A percentile compares a stretch with the other conserved stretches of the same genome.
Evolutionary conservation across 2,329 filamentous ascomycete genomes (phyloP).

Genomic region (Rasamsonia emersonii): DNA sequence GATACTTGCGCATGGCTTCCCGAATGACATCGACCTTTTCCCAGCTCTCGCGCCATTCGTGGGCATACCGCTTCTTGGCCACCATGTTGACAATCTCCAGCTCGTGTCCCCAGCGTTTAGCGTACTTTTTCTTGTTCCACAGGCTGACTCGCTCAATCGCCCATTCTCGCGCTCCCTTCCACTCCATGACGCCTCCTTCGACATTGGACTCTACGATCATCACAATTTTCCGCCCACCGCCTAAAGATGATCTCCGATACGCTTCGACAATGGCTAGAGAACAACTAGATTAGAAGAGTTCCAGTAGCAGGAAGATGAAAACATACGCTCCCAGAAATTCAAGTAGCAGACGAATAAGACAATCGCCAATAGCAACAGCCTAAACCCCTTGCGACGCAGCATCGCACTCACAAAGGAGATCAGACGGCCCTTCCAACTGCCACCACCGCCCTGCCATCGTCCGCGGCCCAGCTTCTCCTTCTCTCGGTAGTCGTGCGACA

Average conservation of each 20-base stretch:
- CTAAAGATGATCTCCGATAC: slow-evolving; percentile 67
- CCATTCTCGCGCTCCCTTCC: slow-evolving; percentile 97
- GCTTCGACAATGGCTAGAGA: slow-evolving; percentile 46
- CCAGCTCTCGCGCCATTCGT: slow-evolving; percentile 99
- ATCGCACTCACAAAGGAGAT: slow-evolving; percentile 38
- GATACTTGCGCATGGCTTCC: slow-evolving; percentile 83
- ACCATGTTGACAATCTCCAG: slow-evolving; percentile 97
- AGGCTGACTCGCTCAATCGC: slow-evolving; percentile 95
- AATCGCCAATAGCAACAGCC: slow-evolving; percentile 50
- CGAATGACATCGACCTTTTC: slow-evolving; percentile 95
- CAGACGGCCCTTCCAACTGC: slow-evolving; percentile 22
- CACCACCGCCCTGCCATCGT: slow-evolving; percentile 42
- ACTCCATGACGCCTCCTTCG: slow-evolving; percentile 96
- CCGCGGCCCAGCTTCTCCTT: slow-evolving; percentile 67
- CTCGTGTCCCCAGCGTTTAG: slow-evolving; percentile 82
- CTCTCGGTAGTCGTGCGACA: slow-evolving; percentile 51
- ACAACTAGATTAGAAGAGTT: slow-evolving; percentile 14
- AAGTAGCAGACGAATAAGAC: slow-evolving; percentile 55
- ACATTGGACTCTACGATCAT: slow-evolving; percentile 90
- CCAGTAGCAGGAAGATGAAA: slow-evolving; percentile 2
- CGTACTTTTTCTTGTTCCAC: slow-evolving; percentile 88
- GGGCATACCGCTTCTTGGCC: slow-evolving; percentile 95
- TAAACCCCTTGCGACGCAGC: slow-evolving; percentile 57
- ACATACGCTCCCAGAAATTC: slow-evolving; percentile 68
- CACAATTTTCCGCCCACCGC: slow-evolving; percentile 83